A percentile compares a stretch with the other conserved stretches of the same genome.
These are phyloP conservation scores for Corymbia citriodora DNA, from an alignment of 441 rosid genomes.

Conservation along the genomic window DNA sequence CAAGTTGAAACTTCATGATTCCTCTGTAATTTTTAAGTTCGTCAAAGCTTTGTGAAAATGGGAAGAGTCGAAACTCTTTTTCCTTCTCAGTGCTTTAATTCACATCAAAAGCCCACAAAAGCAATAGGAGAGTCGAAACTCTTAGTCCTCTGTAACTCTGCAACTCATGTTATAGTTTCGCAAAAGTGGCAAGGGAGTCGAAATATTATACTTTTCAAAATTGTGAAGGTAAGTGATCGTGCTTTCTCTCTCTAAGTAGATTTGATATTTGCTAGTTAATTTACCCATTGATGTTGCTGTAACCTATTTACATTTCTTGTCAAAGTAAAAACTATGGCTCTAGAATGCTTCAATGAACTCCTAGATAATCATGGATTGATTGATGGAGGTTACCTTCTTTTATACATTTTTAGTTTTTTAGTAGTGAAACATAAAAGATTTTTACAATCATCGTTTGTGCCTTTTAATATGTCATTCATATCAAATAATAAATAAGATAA, in stretches of 20 bases:
- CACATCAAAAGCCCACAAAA: not conserved
- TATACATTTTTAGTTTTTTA: not conserved
- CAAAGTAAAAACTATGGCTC: not conserved
- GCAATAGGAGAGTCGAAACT: no score
- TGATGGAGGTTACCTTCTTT: not conserved
- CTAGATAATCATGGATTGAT: not conserved
- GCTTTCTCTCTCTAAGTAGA: not conserved
- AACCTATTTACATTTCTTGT: not conserved
- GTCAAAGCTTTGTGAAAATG: not conserved
- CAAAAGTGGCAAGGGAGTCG: not conserved
- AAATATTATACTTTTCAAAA: not conserved
- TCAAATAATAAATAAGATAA: no score
- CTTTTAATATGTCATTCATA: no score
- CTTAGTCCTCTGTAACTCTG: not conserved
- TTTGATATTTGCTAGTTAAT: not conserved
- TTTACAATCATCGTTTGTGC: not conserved
- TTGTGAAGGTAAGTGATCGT: not conserved
- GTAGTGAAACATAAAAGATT: not conserved
- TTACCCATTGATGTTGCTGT: not conserved
- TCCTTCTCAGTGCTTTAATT: no score
- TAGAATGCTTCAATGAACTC: not conserved
- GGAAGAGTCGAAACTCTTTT: not conserved
- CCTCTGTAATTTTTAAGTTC: no score
- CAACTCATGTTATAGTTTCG: not conserved
- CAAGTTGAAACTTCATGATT: not conserved